phyloP scores from a whole-genome alignment of 75 land plant species.

The Ceratopteris richardii region DNA sequence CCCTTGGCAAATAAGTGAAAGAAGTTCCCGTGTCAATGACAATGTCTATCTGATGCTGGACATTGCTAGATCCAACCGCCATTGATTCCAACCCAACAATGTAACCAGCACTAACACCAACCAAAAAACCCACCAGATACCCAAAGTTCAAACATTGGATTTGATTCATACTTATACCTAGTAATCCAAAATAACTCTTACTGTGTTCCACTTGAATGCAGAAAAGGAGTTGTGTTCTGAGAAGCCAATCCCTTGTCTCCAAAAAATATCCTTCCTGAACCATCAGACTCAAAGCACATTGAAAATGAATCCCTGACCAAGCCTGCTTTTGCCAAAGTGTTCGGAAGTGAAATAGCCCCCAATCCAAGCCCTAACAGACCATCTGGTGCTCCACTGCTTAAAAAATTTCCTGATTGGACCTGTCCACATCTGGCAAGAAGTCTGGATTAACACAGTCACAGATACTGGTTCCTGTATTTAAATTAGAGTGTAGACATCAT shows the following conservation, averaged over 20 bases:
- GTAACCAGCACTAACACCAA: slow-evolving; percentile 47
- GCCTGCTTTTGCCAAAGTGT: slow-evolving; percentile 65
- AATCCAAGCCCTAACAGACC: slow-evolving; percentile 76
- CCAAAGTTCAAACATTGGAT: too few species aligned
- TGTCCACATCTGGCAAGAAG: slow-evolving; percentile 50
- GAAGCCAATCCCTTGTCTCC: slow-evolving; percentile 54
- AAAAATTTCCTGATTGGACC: slow-evolving; percentile 67
- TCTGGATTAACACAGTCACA: neutral
- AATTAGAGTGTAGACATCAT: neutral
- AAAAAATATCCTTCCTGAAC: slow-evolving; percentile 68
- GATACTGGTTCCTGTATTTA: neutral
- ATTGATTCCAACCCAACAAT: slow-evolving; percentile 46
- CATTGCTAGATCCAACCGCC: slow-evolving; percentile 37
- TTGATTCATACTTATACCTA: too few species aligned
- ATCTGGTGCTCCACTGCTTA: slow-evolving; percentile 79
- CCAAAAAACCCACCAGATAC: too few species aligned
- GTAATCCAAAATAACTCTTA: too few species aligned
- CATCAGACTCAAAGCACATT: slow-evolving; percentile 66
- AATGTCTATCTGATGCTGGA: too few species aligned
- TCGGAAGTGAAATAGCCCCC: slow-evolving; percentile 71
- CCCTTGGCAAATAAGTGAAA: slow-evolving; percentile 64
- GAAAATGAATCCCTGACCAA: slow-evolving; percentile 59
- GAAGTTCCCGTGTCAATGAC: slow-evolving; percentile 77
- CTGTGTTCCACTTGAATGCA: too few species aligned
- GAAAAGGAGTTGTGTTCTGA: slow-evolving; percentile 55